Conservation (phyloP, 805 yeast genomes). For the Candida maris region DNA sequence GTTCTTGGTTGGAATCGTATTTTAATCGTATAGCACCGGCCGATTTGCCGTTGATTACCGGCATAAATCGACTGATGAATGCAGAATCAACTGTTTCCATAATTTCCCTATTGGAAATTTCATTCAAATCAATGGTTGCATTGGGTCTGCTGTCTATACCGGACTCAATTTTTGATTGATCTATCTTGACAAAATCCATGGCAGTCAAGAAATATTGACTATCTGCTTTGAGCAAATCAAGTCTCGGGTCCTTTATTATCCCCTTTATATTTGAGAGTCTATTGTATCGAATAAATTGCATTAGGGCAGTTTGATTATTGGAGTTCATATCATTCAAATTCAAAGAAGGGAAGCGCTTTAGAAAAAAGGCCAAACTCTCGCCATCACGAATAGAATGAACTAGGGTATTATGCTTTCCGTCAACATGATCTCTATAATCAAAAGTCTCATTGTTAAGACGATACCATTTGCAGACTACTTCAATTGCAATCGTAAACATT, state of each 20-base stretch:
- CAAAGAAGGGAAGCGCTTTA: slow-evolving; percentile 35
- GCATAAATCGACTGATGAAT: slow-evolving; percentile 21
- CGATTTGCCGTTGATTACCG: slow-evolving; percentile 20
- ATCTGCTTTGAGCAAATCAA: slow-evolving; percentile 40
- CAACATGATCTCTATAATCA: slow-evolving; percentile 62
- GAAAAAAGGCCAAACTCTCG: slow-evolving; percentile 41
- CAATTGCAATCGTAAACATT: slow-evolving; percentile 45
- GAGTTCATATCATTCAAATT: slow-evolving; percentile 60
- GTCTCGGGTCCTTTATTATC: slow-evolving; percentile 46
- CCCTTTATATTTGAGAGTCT: slow-evolving; percentile 54
- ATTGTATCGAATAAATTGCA: slow-evolving; percentile 66
- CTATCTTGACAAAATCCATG: slow-evolving; percentile 44
- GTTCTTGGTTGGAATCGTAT: slow-evolving; percentile 25
- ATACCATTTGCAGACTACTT: slow-evolving; percentile 44
- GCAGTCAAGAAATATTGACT: slow-evolving; percentile 33
- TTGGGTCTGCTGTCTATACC: slow-evolving; percentile 2
- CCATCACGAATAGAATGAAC: slow-evolving; percentile 60
- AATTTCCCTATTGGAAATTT: slow-evolving; percentile 22
- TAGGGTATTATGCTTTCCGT: slow-evolving; percentile 68
- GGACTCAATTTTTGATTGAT: slow-evolving; percentile 11
- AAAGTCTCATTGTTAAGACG: slow-evolving; percentile 27
- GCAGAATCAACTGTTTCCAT: slow-evolving; percentile 33
- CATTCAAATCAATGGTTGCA: background rate
- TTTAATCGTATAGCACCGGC: slow-evolving; percentile 35
- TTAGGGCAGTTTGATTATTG: slow-evolving; percentile 63